Percentiles rank a stretch among this genome's conserved stretches.
These are phyloP conservation scores for Rosa multiflora DNA, from an alignment of 306 rosid species.

Conservation along the genomic window DNA sequence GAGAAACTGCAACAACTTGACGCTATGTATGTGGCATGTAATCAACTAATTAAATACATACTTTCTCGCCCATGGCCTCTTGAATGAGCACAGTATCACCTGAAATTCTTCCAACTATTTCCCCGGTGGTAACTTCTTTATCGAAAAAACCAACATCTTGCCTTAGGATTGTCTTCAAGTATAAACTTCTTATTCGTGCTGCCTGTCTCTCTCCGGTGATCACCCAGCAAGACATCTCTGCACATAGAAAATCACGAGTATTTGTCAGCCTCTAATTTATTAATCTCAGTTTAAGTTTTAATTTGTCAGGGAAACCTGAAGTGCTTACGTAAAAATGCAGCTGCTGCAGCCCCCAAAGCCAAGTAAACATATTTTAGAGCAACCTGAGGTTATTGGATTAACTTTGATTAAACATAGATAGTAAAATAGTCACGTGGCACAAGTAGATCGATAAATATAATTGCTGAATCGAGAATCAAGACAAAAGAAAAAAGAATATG, in stretches of 20 bases:
- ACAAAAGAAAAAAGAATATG: too few relatives aligned
- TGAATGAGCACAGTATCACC: constrained; percentile 32
- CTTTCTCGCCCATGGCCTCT: constrained; percentile 17
- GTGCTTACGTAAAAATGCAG: background rate
- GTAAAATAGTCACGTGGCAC: too few relatives aligned
- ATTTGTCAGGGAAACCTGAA: too few relatives aligned
- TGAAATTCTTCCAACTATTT: constrained; percentile 30
- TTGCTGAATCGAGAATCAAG: too few relatives aligned
- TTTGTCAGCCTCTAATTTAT: background rate
- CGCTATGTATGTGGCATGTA: too few relatives aligned
- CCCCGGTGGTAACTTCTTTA: constrained; percentile 21
- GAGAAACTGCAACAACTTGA: too few relatives aligned
- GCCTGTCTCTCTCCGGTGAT: background rate
- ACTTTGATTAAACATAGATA: too few relatives aligned
- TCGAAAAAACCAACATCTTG: constrained; percentile 16
- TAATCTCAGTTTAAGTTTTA: background rate
- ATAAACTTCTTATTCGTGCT: background rate
- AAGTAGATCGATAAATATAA: too few relatives aligned
- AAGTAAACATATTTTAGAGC: background rate
- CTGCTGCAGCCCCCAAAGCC: background rate
- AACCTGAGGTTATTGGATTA: background rate
- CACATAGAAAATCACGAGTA: background rate
- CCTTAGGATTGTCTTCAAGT: background rate
- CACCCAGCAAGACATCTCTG: constrained; percentile 5
- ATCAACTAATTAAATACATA: background rate